A percentile compares a stretch with the other conserved stretches of the same genome.
These are phyloP conservation scores for Mortierella sp. DNA, from an alignment of 371 early-diverging fungal species.

Conservation along the genomic window DNA sequence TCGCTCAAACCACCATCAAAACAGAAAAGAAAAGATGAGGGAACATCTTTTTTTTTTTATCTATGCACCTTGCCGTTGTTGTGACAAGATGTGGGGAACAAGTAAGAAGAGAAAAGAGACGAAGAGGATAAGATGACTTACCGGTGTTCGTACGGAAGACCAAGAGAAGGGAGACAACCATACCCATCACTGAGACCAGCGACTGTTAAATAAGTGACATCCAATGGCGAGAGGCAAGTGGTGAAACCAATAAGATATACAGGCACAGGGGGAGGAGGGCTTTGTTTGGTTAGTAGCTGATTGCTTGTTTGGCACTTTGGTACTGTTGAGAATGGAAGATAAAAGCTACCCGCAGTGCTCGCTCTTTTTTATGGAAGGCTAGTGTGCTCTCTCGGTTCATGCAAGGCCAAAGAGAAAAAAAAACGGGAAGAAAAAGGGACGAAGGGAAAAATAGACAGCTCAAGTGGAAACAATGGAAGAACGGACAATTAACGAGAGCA, in stretches of 20 bases:
- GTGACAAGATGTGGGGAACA: neutral
- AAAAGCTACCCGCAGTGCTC: neutral
- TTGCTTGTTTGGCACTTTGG: neutral
- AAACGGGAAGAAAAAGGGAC: neutral
- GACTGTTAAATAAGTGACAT: conserved; percentile 12
- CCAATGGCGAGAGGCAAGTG: neutral
- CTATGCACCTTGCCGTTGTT: neutral
- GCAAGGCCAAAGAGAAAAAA: neutral
- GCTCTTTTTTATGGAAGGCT: neutral
- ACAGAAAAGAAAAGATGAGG: neutral
- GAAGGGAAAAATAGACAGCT: conserved; percentile 1
- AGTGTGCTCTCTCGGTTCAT: neutral
- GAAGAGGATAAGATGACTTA: too few species aligned
- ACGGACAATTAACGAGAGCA: conserved; percentile 5
- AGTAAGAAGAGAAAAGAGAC: neutral
- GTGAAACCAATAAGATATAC: conserved; percentile 11
- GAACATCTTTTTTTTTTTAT: neutral
- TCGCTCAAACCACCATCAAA: neutral
- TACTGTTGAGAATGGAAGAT: neutral
- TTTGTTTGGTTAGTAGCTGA: neutral
- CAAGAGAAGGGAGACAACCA: conserved; percentile 75
- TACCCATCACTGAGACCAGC: conserved; percentile 67
- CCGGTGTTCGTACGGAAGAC: conserved; percentile 86
- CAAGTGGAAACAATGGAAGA: neutral
- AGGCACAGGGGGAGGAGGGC: neutral